Evolutionary conservation across 495 filamentous ascomycete genomes (phyloP), one percentile per base, ranked within the genome.

Genomic region (Patellaria atrata): DNA sequence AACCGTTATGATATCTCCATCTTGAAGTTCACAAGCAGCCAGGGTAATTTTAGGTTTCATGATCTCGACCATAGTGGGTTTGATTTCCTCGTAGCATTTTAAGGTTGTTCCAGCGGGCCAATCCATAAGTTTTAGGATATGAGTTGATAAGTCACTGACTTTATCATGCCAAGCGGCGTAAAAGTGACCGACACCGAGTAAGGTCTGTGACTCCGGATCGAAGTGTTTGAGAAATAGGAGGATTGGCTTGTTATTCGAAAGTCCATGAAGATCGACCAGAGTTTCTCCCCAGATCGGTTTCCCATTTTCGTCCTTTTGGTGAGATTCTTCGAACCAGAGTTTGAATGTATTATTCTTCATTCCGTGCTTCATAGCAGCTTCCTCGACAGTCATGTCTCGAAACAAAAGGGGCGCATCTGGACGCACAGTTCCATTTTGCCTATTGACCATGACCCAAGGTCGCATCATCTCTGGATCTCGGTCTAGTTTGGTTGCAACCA

Each of bases 1-100:
- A 60, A 96, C 94, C 44, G 85, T 93, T 20, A 99, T 71, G 46
- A 99, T 94, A 52, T 99, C 89, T 25, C 89, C 89, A 51, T 96
- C 86, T 50, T 94, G 87, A 26, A 99, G 82, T 54, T 99, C 89
- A 2, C 87, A 84, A 34, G 81, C 74, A 30, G 80, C 75, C 38
- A 99, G 70, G 0, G 83, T 79, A 48, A 81, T 70, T 54, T 92
- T 96, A 1, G 76, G 73, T 53, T 94, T 94, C 67, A 96, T 82
- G 9, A 70, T 62, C 44, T 99, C 89, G 47, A 99, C 92, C 86
- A 96, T 96, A 31, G 71, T 77, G 23, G 85, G 82, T 55, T 94
- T 96, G 60, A 99, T 96, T 56, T 99, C 89, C 67, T 96, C 87
- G 56, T 71, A 94, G n/a, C 94, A 67, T 29, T 58, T 54, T 15